Percentiles rank a stretch among this genome's conserved stretches.
phyloP scores from a whole-genome alignment of 1,139 yeast genomes.

The Candida sanyaensis region DNA sequence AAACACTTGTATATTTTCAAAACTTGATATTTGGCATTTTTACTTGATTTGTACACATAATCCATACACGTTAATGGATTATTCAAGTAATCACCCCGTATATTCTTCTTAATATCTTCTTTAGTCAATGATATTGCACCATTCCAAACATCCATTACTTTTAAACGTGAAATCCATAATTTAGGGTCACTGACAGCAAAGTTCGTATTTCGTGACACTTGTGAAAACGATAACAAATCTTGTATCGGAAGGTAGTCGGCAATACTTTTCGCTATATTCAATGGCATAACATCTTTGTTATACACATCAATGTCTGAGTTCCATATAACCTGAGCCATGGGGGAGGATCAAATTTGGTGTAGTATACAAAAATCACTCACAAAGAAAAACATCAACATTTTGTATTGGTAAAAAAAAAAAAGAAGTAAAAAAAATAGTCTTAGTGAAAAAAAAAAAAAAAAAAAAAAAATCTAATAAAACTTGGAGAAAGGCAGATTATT shows the following conservation, averaged over 20 bases:
- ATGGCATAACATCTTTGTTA: constrained; percentile 43
- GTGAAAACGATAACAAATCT: constrained; percentile 38
- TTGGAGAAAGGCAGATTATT: background rate
- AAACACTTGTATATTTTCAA: constrained; percentile 43
- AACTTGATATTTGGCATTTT: constrained; percentile 46
- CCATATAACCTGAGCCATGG: constrained; percentile 50
- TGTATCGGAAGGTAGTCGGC: constrained; percentile 37
- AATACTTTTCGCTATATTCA: constrained; percentile 37
- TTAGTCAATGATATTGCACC: constrained; percentile 15
- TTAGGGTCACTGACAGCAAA: constrained; percentile 38
- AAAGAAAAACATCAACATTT: background rate
- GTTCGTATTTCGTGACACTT: constrained; percentile 40
- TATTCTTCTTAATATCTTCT: constrained; percentile 9
- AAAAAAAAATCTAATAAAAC: background rate
- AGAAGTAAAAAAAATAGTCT: background rate
- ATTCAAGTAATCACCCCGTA: constrained; percentile 11
- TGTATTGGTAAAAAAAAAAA: background rate
- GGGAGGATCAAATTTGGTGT: background rate
- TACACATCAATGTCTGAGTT: constrained; percentile 51
- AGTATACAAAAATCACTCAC: background rate
- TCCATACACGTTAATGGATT: constrained; percentile 44
- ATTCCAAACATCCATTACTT: constrained; percentile 52
- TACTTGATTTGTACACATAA: constrained; percentile 37
- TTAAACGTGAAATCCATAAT: constrained; percentile 56
- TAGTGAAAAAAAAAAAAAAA: background rate